phyloP scores from a whole-genome alignment of 495 filamentous ascomycete genomes.

The Neurospora sp. region DNA sequence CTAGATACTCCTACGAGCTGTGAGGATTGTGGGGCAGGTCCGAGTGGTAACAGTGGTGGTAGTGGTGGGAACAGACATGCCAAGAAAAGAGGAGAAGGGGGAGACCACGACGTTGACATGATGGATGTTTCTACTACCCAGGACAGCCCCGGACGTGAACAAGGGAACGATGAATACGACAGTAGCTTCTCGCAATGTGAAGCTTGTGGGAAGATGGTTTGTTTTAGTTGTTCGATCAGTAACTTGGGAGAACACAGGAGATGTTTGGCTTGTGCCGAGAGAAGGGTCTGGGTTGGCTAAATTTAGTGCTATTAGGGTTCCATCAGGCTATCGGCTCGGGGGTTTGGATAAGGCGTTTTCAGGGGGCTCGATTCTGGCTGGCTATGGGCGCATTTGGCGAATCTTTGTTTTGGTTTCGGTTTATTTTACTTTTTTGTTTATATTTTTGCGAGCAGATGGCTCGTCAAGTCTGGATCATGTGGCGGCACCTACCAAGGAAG shows the following conservation, averaged over 20 bases:
- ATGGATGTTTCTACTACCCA: slow-evolving; percentile 4
- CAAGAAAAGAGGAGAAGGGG: not conserved
- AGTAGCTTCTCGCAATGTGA: slow-evolving; percentile 12
- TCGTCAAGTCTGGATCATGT: not conserved
- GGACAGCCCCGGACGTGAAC: slow-evolving; percentile 13
- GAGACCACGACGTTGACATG: slow-evolving; percentile 17
- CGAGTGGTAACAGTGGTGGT: slow-evolving; percentile 7
- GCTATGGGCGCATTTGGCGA: not conserved
- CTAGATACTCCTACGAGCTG: slow-evolving; percentile 21
- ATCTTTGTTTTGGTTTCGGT: not conserved
- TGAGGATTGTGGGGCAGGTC: slow-evolving; percentile 31
- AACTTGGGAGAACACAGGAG: slow-evolving; percentile 33
- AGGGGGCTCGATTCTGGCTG: not conserved
- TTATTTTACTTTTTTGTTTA: not conserved
- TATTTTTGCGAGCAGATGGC: not conserved
- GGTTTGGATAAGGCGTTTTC: not conserved
- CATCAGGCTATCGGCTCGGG: slow-evolving; percentile 7
- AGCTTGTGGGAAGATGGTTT: slow-evolving; percentile 35
- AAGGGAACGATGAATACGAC: slow-evolving; percentile 8
- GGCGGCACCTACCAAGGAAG: not conserved
- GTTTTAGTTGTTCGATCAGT: slow-evolving; percentile 39
- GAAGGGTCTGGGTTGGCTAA: slow-evolving; percentile 14
- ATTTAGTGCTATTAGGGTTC: slow-evolving; percentile 3
- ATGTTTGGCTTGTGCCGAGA: slow-evolving; percentile 35
- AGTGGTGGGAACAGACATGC: not conserved